phyloP scores from a whole-genome alignment of 352 stramenopile species.

The Phytopythium cucurbitacearum region DNA sequence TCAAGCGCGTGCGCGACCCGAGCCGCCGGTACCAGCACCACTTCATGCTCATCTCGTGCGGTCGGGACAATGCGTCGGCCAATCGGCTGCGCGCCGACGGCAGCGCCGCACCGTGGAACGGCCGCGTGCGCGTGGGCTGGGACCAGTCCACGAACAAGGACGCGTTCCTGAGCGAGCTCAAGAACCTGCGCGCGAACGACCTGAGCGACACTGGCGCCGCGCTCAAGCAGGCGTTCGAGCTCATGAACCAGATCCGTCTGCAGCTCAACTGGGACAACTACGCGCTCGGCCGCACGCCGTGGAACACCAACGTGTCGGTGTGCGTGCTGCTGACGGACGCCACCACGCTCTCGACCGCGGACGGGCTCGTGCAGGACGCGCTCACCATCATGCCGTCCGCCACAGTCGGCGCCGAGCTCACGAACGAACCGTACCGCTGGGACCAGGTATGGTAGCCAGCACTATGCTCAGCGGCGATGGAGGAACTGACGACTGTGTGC shows the following conservation, averaged over 20 bases:
- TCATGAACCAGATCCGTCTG: conserved; percentile 88
- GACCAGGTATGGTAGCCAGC: conserved; percentile 38
- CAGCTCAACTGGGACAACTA: conserved; percentile 90
- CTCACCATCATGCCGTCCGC: conserved; percentile 68
- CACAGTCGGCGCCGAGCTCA: conserved; percentile 72
- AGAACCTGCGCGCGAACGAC: conserved; percentile 77
- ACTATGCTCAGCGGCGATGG: not conserved
- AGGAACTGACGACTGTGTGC: not conserved
- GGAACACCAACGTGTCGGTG: conserved; percentile 83
- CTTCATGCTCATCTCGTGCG: conserved; percentile 87
- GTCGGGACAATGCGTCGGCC: conserved; percentile 28
- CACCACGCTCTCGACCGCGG: conserved; percentile 53
- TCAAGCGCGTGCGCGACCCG: conserved; percentile 81
- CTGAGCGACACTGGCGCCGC: conserved; percentile 72
- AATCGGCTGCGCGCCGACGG: conserved; percentile 11
- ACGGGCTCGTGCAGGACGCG: conserved; percentile 71
- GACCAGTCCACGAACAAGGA: conserved; percentile 86
- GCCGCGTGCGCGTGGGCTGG: conserved; percentile 79
- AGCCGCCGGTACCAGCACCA: conserved; percentile 84
- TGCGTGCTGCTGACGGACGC: conserved; percentile 82
- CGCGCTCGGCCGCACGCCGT: conserved; percentile 63
- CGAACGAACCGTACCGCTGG: conserved; percentile 80
- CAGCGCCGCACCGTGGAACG: conserved; percentile 32
- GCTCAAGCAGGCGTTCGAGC: conserved; percentile 76
- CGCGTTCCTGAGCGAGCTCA: conserved; percentile 73